phyloP scores from a whole-genome alignment of 306 rosid genomes.

The Argentina anserina region DNA sequence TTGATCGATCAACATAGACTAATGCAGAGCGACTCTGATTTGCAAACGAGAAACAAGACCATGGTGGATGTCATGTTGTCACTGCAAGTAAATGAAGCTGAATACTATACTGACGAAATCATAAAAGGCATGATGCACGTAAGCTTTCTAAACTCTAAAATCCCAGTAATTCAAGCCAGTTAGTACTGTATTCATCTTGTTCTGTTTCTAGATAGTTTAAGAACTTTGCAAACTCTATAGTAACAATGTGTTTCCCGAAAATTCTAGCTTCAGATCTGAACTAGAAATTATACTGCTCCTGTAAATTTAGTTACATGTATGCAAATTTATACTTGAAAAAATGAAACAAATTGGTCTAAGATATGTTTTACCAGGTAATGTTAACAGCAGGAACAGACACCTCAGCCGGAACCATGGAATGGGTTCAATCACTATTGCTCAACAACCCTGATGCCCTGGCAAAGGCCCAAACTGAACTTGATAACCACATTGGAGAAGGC shows the following conservation, averaged over 20 bases:
- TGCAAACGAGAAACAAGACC: neutral
- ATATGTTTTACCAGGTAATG: conserved; percentile 13
- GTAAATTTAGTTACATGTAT: too few species aligned
- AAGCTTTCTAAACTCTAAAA: neutral
- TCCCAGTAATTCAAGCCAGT: neutral
- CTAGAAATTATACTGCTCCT: neutral
- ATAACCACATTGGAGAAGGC: conserved; percentile 9
- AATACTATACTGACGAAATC: conserved; percentile 26
- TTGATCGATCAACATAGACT: conserved; percentile 21
- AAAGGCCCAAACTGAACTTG: conserved; percentile 17
- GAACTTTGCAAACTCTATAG: too few species aligned
- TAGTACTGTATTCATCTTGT: too few species aligned
- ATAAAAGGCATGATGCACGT: conserved; percentile 29
- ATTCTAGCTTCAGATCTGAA: too few species aligned
- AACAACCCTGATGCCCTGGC: conserved; percentile 29
- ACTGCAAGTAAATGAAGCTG: conserved; percentile 29
- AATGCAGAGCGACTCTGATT: neutral
- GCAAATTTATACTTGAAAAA: too few species aligned
- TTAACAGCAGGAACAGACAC: conserved; percentile 38
- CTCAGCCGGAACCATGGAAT: conserved; percentile 28
- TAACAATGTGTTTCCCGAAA: too few species aligned
- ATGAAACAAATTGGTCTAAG: neutral
- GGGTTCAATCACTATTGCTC: conserved; percentile 37
- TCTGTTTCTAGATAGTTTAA: too few species aligned
- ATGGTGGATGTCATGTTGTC: conserved; percentile 22